These are phyloP conservation scores for Blumeria hordei DNA, from an alignment of 2,329 filamentous ascomycete genomes.

Conservation along the genomic window DNA sequence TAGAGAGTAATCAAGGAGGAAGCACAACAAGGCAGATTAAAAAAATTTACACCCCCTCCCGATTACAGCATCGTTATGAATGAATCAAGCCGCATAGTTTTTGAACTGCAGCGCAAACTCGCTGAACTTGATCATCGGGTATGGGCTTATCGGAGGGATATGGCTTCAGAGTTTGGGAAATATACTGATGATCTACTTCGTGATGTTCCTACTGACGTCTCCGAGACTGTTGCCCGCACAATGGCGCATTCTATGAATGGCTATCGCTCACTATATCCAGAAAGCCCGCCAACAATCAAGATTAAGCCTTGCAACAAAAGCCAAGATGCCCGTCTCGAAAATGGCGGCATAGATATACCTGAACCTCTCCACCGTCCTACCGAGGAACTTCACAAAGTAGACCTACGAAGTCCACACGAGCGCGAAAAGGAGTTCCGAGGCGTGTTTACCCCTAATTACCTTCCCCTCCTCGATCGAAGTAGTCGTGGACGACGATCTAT, in stretches of 20 bases:
- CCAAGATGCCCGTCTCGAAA: not conserved
- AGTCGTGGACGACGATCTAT: constrained; percentile 6
- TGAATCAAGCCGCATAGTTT: constrained; percentile 22
- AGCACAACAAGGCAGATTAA: too few relatives aligned
- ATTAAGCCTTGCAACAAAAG: not conserved
- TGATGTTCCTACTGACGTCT: constrained; percentile 22
- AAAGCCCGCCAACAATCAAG: constrained; percentile 5
- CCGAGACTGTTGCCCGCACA: constrained; percentile 22
- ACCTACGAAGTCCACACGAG: constrained; percentile 23
- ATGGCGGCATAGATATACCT: constrained; percentile 1
- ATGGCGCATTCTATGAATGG: constrained; percentile 13
- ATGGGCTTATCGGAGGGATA: constrained; percentile 28
- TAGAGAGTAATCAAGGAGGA: too few relatives aligned
- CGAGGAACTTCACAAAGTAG: constrained; percentile 11
- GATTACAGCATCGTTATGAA: constrained; percentile 16
- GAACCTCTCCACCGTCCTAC: constrained; percentile 10
- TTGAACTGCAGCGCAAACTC: constrained; percentile 15
- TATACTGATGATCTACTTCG: constrained; percentile 27
- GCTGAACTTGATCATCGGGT: constrained; percentile 31
- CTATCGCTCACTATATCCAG: constrained; percentile 11
- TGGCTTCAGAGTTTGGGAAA: constrained; percentile 30
- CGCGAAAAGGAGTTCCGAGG: constrained; percentile 35
- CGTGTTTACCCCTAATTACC: constrained; percentile 36
- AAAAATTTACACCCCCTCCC: too few relatives aligned
- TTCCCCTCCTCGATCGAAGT: constrained; percentile 31